A percentile compares a stretch with the other conserved stretches of the same genome.
These are phyloP conservation scores for Axilococcus clingmanii DNA, from an alignment of 139 green algal genomes.

Conservation along the genomic window DNA sequence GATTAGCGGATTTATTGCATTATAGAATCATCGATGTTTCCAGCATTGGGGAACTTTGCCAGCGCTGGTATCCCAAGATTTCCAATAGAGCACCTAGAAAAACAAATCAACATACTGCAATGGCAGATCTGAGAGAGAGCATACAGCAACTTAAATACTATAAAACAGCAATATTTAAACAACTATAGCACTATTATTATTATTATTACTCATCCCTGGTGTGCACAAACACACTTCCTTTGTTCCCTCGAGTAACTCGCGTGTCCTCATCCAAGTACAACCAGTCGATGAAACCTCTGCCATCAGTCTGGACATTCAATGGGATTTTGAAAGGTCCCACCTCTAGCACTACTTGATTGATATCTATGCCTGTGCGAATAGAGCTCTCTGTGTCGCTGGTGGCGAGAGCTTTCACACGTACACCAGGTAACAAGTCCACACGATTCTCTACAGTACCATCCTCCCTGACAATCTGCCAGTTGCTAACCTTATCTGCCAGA, in stretches of 20 bases:
- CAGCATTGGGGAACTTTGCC: conserved; percentile 62
- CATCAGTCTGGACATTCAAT: conserved; percentile 17
- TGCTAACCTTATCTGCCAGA: conserved; percentile 15
- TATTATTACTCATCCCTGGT: conserved; percentile 6
- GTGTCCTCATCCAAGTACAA: conserved; percentile 65
- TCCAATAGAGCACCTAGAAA: conserved; percentile 47
- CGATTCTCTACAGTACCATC: conserved; percentile 41
- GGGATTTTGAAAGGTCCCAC: conserved; percentile 30
- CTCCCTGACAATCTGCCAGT: conserved; percentile 55
- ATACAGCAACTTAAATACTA: conserved; percentile 81
- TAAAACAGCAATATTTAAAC: conserved; percentile 64
- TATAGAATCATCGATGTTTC: conserved; percentile 90
- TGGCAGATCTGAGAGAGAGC: conserved; percentile 81
- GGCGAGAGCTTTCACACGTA: conserved; percentile 41
- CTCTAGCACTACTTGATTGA: conserved; percentile 33
- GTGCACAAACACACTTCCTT: conserved; percentile 40
- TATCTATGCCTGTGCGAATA: conserved; percentile 37
- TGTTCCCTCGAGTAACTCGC: conserved; percentile 54
- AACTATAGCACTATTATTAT: not conserved
- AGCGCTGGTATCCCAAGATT: conserved; percentile 46
- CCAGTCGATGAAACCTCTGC: conserved; percentile 62
- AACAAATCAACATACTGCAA: conserved; percentile 65
- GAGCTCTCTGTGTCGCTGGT: conserved; percentile 20
- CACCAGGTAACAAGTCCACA: conserved; percentile 38
- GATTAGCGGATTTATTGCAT: conserved; percentile 57